A percentile compares a stretch with the other conserved stretches of the same genome.
Evolutionary conservation across 2,329 filamentous ascomycete species (phyloP).

Genomic region (Xylariales sp.): DNA sequence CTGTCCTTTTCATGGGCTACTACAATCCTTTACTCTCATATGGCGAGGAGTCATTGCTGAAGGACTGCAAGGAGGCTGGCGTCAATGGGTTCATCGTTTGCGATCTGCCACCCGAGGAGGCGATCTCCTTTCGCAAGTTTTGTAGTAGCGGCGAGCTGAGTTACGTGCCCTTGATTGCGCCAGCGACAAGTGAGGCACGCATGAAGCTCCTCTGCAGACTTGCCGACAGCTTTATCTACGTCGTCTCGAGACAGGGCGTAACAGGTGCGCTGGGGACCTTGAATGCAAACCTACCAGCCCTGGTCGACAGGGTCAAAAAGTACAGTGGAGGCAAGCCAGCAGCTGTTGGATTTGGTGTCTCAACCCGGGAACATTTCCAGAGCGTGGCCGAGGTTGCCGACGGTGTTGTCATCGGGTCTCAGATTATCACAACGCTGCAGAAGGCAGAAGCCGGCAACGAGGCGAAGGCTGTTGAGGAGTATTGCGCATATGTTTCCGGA

Average conservation of each 20-base stretch:
- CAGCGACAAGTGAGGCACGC: constrained; percentile 82
- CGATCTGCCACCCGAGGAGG: constrained; percentile 92
- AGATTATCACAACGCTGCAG: constrained; percentile 80
- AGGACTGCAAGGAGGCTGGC: constrained; percentile 77
- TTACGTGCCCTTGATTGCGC: constrained; percentile 95
- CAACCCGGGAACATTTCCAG: constrained; percentile 88
- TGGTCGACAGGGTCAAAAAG: constrained; percentile 81
- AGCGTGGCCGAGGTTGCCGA: constrained; percentile 81
- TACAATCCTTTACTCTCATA: constrained; percentile 96
- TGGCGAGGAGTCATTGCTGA: constrained; percentile 83
- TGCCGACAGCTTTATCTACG: constrained; percentile 97
- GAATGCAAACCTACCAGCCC: constrained; percentile 73
- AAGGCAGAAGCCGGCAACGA: constrained; percentile 62
- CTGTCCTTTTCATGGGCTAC: constrained; percentile 95
- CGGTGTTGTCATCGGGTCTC: constrained; percentile 93
- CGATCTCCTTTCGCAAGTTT: constrained; percentile 81
- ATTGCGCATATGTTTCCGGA: constrained; percentile 66
- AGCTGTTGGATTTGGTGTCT: constrained; percentile 93
- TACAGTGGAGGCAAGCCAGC: constrained; percentile 89
- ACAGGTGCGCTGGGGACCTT: constrained; percentile 84
- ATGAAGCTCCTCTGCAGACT: constrained; percentile 97
- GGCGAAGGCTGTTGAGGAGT: constrained; percentile 74
- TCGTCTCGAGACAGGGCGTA: constrained; percentile 94
- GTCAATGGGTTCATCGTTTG: constrained; percentile 97
- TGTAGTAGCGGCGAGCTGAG: constrained; percentile 79